Percentiles rank a stretch among this genome's conserved stretches.
Conservation (phyloP, 371 early-diverging fungal species). For the Mortierella sp. region DNA sequence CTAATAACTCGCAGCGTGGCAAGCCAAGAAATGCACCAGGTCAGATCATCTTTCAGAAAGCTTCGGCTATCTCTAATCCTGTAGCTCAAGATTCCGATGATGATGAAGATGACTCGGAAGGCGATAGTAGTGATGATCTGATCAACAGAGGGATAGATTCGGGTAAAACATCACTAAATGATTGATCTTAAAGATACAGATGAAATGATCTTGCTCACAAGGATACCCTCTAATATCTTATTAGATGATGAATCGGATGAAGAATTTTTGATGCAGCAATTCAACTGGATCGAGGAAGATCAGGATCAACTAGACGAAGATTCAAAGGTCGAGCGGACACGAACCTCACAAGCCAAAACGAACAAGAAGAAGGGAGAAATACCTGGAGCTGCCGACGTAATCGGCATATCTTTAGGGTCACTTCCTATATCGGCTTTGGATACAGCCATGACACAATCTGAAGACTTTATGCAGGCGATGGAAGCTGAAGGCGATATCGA, state of each 20-base stretch:
- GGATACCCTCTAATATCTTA: neutral
- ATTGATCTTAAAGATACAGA: neutral
- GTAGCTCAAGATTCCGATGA: conserved; percentile 1
- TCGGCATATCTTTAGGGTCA: neutral
- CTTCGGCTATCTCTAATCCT: conserved; percentile 28
- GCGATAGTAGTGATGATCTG: conserved; percentile 43
- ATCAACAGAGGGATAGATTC: conserved; percentile 33
- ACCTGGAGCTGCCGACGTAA: neutral
- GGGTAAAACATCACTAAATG: conserved; percentile 16
- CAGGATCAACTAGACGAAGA: conserved; percentile 3
- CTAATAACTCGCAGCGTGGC: neutral
- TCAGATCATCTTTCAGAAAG: conserved; percentile 31
- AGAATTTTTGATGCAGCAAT: conserved; percentile 53
- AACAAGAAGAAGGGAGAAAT: conserved; percentile 1
- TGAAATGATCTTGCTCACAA: conserved; percentile 1
- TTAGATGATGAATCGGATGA: conserved; percentile 51
- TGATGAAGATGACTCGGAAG: conserved; percentile 10
- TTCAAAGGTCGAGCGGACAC: neutral
- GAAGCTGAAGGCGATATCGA: conserved; percentile 28
- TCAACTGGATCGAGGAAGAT: conserved; percentile 54
- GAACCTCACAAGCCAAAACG: neutral
- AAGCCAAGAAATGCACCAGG: conserved; percentile 9
- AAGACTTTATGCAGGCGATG: conserved; percentile 35
- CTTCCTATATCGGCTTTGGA: conserved; percentile 15
- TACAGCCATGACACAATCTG: conserved; percentile 47